These are phyloP conservation scores for Xylaria sp. DNA, from an alignment of 2,329 filamentous ascomycete species.

Conservation along the genomic window DNA sequence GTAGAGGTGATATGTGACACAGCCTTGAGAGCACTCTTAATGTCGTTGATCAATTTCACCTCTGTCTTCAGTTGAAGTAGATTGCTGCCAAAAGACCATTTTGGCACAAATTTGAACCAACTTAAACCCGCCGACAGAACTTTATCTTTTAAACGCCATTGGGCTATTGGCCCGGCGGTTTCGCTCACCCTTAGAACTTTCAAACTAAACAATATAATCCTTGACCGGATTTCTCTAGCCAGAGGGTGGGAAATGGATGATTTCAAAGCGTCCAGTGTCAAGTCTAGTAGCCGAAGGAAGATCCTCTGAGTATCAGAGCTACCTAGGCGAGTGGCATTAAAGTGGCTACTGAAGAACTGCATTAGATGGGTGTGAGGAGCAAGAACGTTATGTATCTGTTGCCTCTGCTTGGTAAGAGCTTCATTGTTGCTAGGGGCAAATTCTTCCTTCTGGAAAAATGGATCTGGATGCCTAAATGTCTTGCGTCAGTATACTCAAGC, in stretches of 20 bases:
- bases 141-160: conserved; percentile 88
- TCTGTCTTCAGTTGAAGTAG: conserved; percentile 94
- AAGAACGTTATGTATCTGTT: conserved; percentile 82
- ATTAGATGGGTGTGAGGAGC: conserved; percentile 87
- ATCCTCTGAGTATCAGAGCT: conserved; percentile 83
- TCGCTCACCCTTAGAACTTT: conserved; percentile 80
- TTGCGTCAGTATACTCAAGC: conserved; percentile 48
- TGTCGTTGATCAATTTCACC: conserved; percentile 81
- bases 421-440: conserved; percentile 91
- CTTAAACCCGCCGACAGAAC: conserved; percentile 85
- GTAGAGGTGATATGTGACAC: conserved; percentile 70
- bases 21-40: conserved; percentile 73
- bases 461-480: conserved; percentile 76
- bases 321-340: conserved; percentile 89
- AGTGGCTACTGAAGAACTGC: conserved; percentile 93
- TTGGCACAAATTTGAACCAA: conserved; percentile 87
- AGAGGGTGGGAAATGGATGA: conserved; percentile 82
- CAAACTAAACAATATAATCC: conserved; percentile 84
- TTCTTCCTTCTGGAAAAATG: conserved; percentile 91
- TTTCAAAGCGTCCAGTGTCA: conserved; percentile 80
- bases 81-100: conserved; percentile 97
- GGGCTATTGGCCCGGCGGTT: conserved; percentile 69
- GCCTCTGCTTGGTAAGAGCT: conserved; percentile 77
- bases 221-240: conserved; percentile 90
- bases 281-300: conserved; percentile 82